phyloP scores from a whole-genome alignment of 2,329 filamentous ascomycete genomes.

The Periconia sp. region DNA sequence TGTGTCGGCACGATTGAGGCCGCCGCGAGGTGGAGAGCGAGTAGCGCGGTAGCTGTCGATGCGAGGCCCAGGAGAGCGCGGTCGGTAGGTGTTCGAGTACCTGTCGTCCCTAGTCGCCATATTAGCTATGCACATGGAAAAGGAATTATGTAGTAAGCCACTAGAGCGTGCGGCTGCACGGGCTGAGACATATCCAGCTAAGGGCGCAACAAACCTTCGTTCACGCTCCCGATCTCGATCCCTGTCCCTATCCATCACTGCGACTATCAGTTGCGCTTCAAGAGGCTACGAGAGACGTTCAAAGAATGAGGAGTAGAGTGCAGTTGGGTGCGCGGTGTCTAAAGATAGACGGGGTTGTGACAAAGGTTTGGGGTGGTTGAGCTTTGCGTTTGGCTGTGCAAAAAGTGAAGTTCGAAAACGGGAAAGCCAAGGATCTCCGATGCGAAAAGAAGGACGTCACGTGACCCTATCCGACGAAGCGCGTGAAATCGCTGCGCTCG shows the following conservation, averaged over 20 bases:
- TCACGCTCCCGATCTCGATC: constrained; percentile 50
- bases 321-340: too few relatives aligned
- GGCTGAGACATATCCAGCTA: constrained; percentile 15
- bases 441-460: too few relatives aligned
- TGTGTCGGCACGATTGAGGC: constrained; percentile 46
- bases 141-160: background rate
- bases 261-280: constrained; percentile 4
- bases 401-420: too few relatives aligned
- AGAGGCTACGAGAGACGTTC: too few relatives aligned
- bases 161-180: background rate
- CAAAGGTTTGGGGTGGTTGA: too few relatives aligned
- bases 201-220: constrained; percentile 49
- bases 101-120: constrained; percentile 37
- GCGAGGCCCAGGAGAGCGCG: constrained; percentile 41
- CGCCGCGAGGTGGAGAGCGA: constrained; percentile 44
- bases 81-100: constrained; percentile 46
- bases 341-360: too few relatives aligned
- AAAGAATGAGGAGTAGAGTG: background rate
- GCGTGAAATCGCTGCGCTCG: too few relatives aligned
- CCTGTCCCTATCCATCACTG: constrained; percentile 46
- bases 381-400: too few relatives aligned
- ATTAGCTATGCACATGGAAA: constrained; percentile 15
- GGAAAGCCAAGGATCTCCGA: too few relatives aligned
- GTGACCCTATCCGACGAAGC: too few relatives aligned
- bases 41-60: constrained; percentile 45